These are phyloP conservation scores for Paramecium pentaurelia DNA, from an alignment of 73 alveolate genomes.

Conservation along the genomic window DNA sequence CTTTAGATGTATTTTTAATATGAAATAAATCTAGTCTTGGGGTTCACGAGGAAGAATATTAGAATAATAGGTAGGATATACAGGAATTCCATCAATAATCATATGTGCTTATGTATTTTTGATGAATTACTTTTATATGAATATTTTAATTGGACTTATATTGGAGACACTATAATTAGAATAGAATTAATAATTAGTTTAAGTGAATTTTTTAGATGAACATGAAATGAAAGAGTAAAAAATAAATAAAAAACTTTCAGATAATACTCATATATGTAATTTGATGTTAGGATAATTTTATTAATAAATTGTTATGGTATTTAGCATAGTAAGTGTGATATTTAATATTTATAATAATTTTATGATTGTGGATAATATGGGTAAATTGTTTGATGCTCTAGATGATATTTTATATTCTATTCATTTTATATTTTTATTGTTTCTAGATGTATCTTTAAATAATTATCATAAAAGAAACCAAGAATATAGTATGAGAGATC, in stretches of 20 bases:
- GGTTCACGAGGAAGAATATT: constrained; percentile 44
- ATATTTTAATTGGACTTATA: neutral
- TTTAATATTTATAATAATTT: neutral
- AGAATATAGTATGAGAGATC: neutral
- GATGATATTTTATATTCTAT: constrained; percentile 8
- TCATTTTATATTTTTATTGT: constrained; percentile 1
- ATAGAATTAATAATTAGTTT: neutral
- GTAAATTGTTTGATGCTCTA: neutral
- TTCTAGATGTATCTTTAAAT: neutral
- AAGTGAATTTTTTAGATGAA: neutral
- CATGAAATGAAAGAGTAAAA: neutral
- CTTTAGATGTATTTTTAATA: neutral
- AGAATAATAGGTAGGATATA: neutral
- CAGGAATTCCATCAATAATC: constrained; percentile 11
- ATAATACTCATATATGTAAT: neutral
- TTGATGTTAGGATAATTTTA: neutral
- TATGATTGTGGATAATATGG: neutral
- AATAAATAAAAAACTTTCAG: neutral
- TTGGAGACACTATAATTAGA: neutral
- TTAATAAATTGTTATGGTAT: neutral
- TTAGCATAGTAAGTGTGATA: neutral
- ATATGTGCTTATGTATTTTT: neutral
- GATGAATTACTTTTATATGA: constrained; percentile 22
- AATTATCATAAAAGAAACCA: neutral
- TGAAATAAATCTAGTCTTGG: neutral